Conservation (phyloP, 129 eudicot species). For the Tagetes patula region DNA sequence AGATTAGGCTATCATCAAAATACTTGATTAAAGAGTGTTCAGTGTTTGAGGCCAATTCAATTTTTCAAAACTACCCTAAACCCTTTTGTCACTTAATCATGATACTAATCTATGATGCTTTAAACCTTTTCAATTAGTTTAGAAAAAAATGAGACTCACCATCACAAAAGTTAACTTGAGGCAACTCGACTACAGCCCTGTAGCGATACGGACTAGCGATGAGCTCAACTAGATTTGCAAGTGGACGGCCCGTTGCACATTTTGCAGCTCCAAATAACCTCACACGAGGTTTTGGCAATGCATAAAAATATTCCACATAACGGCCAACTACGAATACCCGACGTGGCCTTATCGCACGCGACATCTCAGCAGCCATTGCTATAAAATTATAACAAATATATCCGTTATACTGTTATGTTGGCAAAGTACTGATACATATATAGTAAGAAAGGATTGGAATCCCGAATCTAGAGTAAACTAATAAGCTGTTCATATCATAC, state of each 20-base stretch:
- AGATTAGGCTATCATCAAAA: neutral
- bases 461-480: neutral
- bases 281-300: constrained; percentile 2
- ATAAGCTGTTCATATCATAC: neutral
- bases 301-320: neutral
- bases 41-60: neutral
- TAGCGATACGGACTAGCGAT: constrained; percentile 1
- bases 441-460: constrained; percentile 11
- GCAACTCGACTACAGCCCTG: constrained; percentile 18
- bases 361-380: constrained; percentile 10
- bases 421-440: neutral
- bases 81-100: neutral
- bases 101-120: neutral
- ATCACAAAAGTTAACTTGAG: constrained; percentile 1
- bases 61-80: neutral
- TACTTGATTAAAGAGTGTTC: neutral
- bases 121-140: neutral
- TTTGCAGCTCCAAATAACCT: constrained; percentile 12
- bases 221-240: constrained; percentile 21
- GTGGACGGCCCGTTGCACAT: neutral
- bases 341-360: neutral
- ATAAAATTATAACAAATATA: neutral
- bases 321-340: neutral
- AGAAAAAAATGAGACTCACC: constrained; percentile 18
- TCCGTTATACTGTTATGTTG: neutral